Evolutionary conservation across 1,284 basidiomycete species (phyloP), one percentile per base, ranked within the genome.

Genomic region (Apiotrichum brassicae): DNA sequence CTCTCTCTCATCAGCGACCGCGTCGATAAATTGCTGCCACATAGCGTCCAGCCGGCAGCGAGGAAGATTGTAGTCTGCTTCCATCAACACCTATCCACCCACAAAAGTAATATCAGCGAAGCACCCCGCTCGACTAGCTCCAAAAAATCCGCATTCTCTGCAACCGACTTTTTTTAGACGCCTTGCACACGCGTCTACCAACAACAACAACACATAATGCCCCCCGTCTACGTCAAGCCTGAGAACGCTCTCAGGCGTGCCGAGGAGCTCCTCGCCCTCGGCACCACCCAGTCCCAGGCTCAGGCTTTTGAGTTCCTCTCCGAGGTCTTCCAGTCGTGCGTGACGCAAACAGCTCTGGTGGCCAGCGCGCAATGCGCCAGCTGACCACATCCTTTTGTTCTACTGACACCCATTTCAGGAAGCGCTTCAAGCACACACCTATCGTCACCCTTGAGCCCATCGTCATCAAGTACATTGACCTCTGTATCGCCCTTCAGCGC

Each of bases 401-500:
- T 18, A 34, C 40, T 54, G n/a, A 35, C 34, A 23, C 28, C 22
- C 24, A 19, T 14, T 22, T 25, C 26, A 73, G 71, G 19, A 97
- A 97, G 77, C 84, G 89, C 51, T 97, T 98, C 79, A 83, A 92
- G 63, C 85, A 87, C 53, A 95, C 92, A 0, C 89, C 93, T 1
- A 78, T 97, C 33, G 77, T 83, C 6, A 84, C 87, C 9, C 82
- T 98, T 48, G 94, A 98, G 73, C 95, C 95, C 54, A 97, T 98
- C 74, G 87, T 97, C 80, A 76, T 91, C 58, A 74, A 74, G 58
- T 80, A 80, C 71, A 67, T 97, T 76, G 91, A 97, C 70, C 86
- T 99, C 53, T 98, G 92, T 69, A 92, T 98, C 54, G 86, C 91
- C 53, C 84, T 97, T 78, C 84, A 92, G 60, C 93, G 94, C 72